Percentiles rank a stretch among this genome's conserved stretches.
Evolutionary conservation across 2,329 filamentous ascomycete species (phyloP).

Genomic region (Fusarium secorum): DNA sequence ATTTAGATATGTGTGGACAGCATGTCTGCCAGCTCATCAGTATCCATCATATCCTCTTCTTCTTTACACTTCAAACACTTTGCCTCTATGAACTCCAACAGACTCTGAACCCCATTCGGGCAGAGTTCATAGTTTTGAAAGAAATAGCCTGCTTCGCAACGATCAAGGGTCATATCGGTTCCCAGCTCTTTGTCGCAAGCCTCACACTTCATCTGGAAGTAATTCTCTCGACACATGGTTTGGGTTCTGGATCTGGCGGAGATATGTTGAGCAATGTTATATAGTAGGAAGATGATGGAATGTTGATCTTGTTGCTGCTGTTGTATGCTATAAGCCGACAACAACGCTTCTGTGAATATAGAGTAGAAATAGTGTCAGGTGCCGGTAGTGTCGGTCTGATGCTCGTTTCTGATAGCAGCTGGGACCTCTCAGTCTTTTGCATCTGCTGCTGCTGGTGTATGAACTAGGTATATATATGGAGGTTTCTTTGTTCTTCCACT

Average conservation of each 20-base stretch:
- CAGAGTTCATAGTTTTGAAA: not conserved
- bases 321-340: accelerated
- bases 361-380: not conserved
- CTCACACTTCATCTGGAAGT: not conserved
- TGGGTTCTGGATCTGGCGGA: not conserved
- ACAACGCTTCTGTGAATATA: accelerated
- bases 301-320: not conserved
- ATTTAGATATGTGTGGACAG: not conserved
- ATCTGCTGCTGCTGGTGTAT: not conserved
- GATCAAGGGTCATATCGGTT: not conserved
- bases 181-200: not conserved
- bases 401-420: not conserved
- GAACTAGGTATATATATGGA: not conserved
- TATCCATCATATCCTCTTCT: not conserved
- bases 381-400: no score
- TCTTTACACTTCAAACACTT: not conserved
- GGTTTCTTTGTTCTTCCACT: not conserved
- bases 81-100: not conserved
- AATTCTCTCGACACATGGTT: not conserved
- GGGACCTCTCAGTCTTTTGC: not conserved
- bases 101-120: not conserved
- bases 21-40: not conserved
- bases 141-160: not conserved
- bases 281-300: accelerated
- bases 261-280: not conserved